Conservation (phyloP, 129 eudicot genomes). For the Centrapalus pauciflorus region DNA sequence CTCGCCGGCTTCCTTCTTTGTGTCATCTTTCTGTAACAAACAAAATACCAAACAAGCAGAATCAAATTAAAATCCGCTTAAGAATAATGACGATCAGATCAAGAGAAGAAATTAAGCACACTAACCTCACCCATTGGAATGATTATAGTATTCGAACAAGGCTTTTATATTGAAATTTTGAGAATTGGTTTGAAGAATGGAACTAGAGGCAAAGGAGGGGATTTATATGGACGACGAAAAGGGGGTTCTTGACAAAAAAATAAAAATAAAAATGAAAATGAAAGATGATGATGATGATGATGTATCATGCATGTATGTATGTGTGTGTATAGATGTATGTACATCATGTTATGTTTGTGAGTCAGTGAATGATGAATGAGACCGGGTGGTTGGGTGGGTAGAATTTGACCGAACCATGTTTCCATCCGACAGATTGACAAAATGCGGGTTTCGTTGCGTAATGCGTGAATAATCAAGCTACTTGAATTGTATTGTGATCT, state of each 20-base stretch:
- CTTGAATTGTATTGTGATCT: slow-evolving; percentile 1
- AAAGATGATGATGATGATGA: background rate
- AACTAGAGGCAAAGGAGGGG: slow-evolving; percentile 39
- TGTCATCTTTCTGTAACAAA: slow-evolving; percentile 40
- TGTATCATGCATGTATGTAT: slow-evolving; percentile 11
- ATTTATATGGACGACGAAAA: slow-evolving; percentile 28
- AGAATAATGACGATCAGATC: background rate
- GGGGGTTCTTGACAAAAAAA: background rate
- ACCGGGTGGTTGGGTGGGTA: background rate
- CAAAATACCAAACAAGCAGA: background rate
- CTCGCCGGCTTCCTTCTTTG: slow-evolving; percentile 38
- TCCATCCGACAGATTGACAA: background rate
- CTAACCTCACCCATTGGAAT: slow-evolving; percentile 51
- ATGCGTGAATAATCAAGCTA: slow-evolving; percentile 1
- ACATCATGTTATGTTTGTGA: background rate
- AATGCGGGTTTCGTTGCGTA: slow-evolving; percentile 9
- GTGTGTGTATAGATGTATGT: background rate
- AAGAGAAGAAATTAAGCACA: background rate
- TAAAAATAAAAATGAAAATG: too few relatives aligned
- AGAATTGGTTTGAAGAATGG: slow-evolving; percentile 26
- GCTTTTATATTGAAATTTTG: slow-evolving; percentile 2
- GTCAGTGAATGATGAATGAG: background rate
- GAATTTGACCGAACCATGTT: background rate
- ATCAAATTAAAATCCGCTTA: background rate
- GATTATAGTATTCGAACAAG: background rate